phyloP scores from a whole-genome alignment of 805 yeast species.

The Teunomyces aglyptinius region DNA sequence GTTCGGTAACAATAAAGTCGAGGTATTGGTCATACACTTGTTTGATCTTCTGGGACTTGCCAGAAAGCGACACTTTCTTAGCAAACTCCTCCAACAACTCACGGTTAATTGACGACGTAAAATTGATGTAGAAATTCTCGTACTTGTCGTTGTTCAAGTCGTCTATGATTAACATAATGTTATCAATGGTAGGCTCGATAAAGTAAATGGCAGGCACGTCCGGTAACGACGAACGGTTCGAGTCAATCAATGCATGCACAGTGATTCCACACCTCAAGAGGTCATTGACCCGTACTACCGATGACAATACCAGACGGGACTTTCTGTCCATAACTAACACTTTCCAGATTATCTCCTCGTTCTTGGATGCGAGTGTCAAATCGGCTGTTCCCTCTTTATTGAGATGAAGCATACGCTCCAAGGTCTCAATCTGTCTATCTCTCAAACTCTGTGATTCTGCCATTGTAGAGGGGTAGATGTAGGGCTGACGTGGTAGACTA shows the following conservation, averaged over 20 bases:
- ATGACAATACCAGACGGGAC: conserved; percentile 83
- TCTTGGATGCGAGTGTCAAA: conserved; percentile 52
- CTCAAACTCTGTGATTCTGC: conserved; percentile 16
- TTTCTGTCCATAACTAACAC: conserved; percentile 78
- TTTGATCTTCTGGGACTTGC: conserved; percentile 67
- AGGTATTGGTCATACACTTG: conserved; percentile 95
- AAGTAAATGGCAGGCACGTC: conserved; percentile 96
- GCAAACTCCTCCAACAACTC: conserved; percentile 87
- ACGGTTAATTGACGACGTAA: conserved; percentile 76
- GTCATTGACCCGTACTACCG: conserved; percentile 91
- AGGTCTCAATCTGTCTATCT: conserved; percentile 26
- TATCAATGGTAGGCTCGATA: conserved; percentile 80
- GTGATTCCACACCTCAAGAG: conserved; percentile 88
- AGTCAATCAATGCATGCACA: conserved; percentile 71
- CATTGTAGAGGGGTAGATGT: neutral
- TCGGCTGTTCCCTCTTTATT: conserved; percentile 62
- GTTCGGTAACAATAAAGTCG: conserved; percentile 90
- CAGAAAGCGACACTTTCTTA: conserved; percentile 68
- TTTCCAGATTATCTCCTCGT: conserved; percentile 83
- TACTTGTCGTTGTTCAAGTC: conserved; percentile 77
- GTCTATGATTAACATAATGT: conserved; percentile 62
- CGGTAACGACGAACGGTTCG: conserved; percentile 77
- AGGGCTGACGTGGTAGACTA: neutral
- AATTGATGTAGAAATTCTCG: conserved; percentile 78
- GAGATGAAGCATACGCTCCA: conserved; percentile 83